Base-by-base conservation (phyloP, 495 filamentous ascomycete genomes). In the Penicillium flavigenum region DNA sequence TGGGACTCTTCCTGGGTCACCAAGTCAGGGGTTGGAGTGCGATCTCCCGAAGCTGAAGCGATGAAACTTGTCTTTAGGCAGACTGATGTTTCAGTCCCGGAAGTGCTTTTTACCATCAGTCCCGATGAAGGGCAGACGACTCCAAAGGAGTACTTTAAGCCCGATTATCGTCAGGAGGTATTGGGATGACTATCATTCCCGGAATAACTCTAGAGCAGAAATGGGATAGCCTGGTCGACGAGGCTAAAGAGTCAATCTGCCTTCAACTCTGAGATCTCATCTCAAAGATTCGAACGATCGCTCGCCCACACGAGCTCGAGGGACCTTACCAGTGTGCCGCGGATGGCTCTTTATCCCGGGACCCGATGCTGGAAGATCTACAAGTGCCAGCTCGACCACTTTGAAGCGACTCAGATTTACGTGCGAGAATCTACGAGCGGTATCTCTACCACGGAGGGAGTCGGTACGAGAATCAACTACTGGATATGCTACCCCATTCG, bases 361-460 rank as follows among this genome's bases (percentile, higher is more conserved):
- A 73, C 58, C 61, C 67, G 38, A 45, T 72, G 20, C 52, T 77
- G 11, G 47, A 70, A n/a, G 69, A 76, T 58, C 52, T 71, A 20
- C 39, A 67, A 59, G 20, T 56, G 7, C 73, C 71, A 20, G 48
- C 58, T 17, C 50, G 55, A 51, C 72, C 72, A 7, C 24, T 76
- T 20, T 42, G 27, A 1, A 72, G 53, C 31, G 75, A 76, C 47
- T 61, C 65, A 2, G 65, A 72, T 1, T 20, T 74, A 11, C 70
- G 68, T 27, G 47, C 32, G 36, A 71, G 74, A 8, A 76, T 78
- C 14, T 63, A 69, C 53, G 64, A 74, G 43, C 72, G 72, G 16
- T 77, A 79, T 61, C 7, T 73, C 17, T 57, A 66, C 22, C 66
- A 39, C 34, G 60, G 60, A 27, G 75, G 74, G 17, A 45, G 32